Evolutionary conservation across 2,329 filamentous ascomycete species (phyloP), one percentile per base, ranked within the genome.

Genomic region (Metarhizium brunneum): DNA sequence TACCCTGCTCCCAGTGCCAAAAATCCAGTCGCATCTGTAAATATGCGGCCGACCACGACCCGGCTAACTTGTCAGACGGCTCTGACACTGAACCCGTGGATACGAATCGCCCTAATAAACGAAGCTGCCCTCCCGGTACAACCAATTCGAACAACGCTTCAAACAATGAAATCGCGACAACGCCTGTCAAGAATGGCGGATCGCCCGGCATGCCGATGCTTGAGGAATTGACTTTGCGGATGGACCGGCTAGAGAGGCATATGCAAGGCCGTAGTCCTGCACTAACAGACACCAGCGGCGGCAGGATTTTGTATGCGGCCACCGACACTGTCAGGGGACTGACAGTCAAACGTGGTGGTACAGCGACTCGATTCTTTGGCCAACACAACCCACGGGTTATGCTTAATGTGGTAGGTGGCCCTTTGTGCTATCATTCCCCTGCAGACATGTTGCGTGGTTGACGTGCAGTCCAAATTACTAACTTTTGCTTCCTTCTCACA

Each of bases 1-100:
- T 73, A 47, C 79, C 79, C 4, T 84, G 81, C 61, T 78, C 77
- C 6, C 80, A 83, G 64, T 84, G 81, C 63, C 77, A 79, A 52
- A 81, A 80, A 64, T 79, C 78, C n/a, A 75, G 73, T 59, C 77
- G 79, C 40, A 63, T 67, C 43, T 83, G 80, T 68, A 77, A 71
- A 60, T 83, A 82, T 60, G 71, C 77, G 29, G 71, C 76, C 20
- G 76, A 79, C 55, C 73, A 77, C 36, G 76, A 78, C 54, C 70
- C 68, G 8, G 71, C 70, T 38, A 75, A 73, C 60, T 64, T 75
- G 13, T 81, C 78, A 4, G 79, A 81, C 52, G 73, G 65, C n/a
- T 79, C 76, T 25, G 77, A 79, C 50, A 65, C 58, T 47, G 73
- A 76, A 54, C 56, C 63, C 6, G 59, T 61, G 49, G 67, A 70